phyloP scores from a whole-genome alignment of 805 yeast species.

The Cyberlindnera mississippiensis region DNA sequence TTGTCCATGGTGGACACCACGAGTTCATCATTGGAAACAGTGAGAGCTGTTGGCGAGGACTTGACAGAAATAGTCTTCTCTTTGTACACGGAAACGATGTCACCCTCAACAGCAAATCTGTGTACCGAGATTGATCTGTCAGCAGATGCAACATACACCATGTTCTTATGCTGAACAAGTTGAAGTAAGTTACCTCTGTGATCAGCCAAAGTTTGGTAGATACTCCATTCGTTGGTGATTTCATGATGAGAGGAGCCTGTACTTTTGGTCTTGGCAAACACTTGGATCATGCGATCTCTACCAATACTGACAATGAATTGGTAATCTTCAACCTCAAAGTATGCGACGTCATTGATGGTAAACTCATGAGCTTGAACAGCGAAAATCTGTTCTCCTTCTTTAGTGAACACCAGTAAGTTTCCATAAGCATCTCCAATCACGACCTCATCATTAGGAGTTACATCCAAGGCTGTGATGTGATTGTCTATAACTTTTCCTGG shows the following conservation, averaged over 20 bases:
- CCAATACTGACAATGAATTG: conserved; percentile 45
- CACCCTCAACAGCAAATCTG: conserved; percentile 27
- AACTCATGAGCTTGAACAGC: conserved; percentile 48
- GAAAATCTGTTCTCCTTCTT: conserved; percentile 20
- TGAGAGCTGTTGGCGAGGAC: conserved; percentile 45
- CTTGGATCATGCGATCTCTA: conserved; percentile 61
- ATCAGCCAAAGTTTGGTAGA: conserved; percentile 55
- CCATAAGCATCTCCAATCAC: conserved; percentile 51
- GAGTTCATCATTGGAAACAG: conserved; percentile 35
- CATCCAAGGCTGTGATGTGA: conserved; percentile 39
- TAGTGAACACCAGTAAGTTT: conserved; percentile 27
- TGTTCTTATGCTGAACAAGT: conserved; percentile 28
- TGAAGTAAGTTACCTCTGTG: conserved; percentile 52
- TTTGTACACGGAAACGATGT: conserved; percentile 26
- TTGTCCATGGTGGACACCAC: conserved; percentile 52
- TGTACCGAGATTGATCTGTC: conserved; percentile 61
- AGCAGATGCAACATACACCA: conserved; percentile 51
- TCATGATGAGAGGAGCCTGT: conserved; percentile 17
- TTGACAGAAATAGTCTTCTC: conserved; percentile 49
- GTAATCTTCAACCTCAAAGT: conserved; percentile 29
- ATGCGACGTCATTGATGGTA: conserved; percentile 42
- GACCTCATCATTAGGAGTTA: conserved; percentile 26
- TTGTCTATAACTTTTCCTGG: conserved; percentile 36
- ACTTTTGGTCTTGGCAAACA: conserved; percentile 32
- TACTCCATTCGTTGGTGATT: conserved; percentile 38